A percentile compares a stretch with the other conserved stretches of the same genome.
These are phyloP conservation scores for Fusarium brevicatenulatum DNA, from an alignment of 2,329 filamentous ascomycete species.

Conservation along the genomic window DNA sequence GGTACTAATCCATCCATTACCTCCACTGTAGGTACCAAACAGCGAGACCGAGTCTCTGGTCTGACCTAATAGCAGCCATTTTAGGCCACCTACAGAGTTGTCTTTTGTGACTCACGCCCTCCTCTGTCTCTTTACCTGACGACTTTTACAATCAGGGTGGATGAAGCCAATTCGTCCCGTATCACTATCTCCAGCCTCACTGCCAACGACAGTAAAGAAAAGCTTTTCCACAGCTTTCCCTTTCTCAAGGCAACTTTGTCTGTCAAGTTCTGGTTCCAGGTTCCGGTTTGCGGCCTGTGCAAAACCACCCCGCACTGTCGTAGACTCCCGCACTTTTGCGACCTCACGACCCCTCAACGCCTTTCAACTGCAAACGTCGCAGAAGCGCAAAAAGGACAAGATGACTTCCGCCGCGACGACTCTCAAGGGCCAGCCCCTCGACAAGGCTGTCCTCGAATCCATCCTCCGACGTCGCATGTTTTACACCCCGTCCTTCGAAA, in stretches of 20 bases:
- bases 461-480: constrained; percentile 90
- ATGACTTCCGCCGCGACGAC: constrained; percentile 73
- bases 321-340: constrained; percentile 44
- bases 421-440: constrained; percentile 88
- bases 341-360: constrained; percentile 46
- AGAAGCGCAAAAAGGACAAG: constrained; percentile 38
- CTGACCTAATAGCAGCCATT: constrained; percentile 10
- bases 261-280: constrained; percentile 21
- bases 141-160: constrained; percentile 38
- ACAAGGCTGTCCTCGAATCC: constrained; percentile 82
- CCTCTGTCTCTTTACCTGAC: constrained; percentile 27
- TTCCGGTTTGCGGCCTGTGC: constrained; percentile 39
- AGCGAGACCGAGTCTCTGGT: constrained; percentile 21
- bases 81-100: constrained; percentile 14
- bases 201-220: constrained; percentile 5
- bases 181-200: constrained; percentile 31
- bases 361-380: constrained; percentile 43
- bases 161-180: constrained; percentile 45
- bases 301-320: constrained; percentile 37
- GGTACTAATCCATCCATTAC: constrained; percentile 1
- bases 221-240: constrained; percentile 21
- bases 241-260: constrained; percentile 35
- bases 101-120: constrained; percentile 45
- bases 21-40: constrained; percentile 5
- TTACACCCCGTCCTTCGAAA: constrained; percentile 95